Evolutionary conservation across 2,329 filamentous ascomycete genomes (phyloP), one percentile per base, ranked within the genome.

Genomic region (Fusarium burgessii): DNA sequence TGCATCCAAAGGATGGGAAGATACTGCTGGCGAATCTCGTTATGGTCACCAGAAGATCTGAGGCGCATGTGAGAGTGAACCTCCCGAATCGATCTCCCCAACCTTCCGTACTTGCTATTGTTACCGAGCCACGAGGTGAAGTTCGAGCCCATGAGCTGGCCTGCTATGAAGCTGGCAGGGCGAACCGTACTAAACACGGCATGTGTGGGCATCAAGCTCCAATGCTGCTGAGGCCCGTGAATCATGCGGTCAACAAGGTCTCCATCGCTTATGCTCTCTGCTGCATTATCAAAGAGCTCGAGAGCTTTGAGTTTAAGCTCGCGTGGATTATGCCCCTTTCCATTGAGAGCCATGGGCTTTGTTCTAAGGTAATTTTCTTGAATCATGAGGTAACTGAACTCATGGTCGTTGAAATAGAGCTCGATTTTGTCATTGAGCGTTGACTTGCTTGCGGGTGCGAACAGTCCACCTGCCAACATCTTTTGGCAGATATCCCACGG

Each of bases 331-430:
- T 90, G 91, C 23, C 83, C 82, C 49, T 84, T 83, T 54, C 85
- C 86, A 66, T 85, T 87, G 6, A 93, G 84, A 7, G 81, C 86
- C 66, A 90, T 86, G 6, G 96, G 96, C 66, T 91, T 93, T 4
- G 94, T 94, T 69, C 90, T 92, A 15, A 99, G 86, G 75, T 99
- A 99, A 78, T 99, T 99, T 80, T 99, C 97, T 79, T 99, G 96
- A 49, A 99, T 90, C 96, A 99, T 98, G 57, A 99, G 85, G 77
- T 91, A 96, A 77, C 94, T 98, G 82, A 98, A 97, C 76, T 99
- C 96, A 78, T 99, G 96, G 76, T 99, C 96, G 80, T 99, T 98
- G 86, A 99, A 99, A 81, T 99, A 99, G 3, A 99, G 89, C 82
- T 99, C 95, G 69, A 97, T 96, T 85, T 99, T 99, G 80, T 99